phyloP scores from a whole-genome alignment of 2,329 filamentous ascomycete genomes.

The Stemphylium beticola region DNA sequence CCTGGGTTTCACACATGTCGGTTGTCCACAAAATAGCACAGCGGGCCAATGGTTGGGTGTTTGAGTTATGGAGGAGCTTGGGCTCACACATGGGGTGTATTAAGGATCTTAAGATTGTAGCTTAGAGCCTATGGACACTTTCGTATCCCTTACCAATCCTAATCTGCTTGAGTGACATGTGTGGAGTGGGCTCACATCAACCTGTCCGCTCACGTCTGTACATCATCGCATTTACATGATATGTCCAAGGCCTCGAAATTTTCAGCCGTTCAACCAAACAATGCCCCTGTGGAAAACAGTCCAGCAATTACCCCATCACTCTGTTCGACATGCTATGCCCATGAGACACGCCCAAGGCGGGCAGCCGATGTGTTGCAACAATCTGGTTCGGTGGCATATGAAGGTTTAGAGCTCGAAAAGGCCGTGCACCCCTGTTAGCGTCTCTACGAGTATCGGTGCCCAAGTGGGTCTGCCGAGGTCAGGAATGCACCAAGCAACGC shows the following conservation, averaged over 20 bases:
- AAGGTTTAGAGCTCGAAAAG: not conserved
- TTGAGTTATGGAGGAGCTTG: conserved; percentile 47
- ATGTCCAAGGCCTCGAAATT: too few relatives aligned
- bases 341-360: not conserved
- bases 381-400: not conserved
- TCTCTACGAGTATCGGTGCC: not conserved
- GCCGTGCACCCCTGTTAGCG: conserved; percentile 11
- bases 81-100: conserved; percentile 39
- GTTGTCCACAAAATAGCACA: conserved; percentile 50
- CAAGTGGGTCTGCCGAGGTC: conserved; percentile 1
- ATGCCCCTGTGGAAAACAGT: not conserved
- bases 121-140: conserved; percentile 48
- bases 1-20: conserved; percentile 42
- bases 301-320: not conserved
- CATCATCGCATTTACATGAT: not conserved
- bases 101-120: conserved; percentile 48
- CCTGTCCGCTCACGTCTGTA: not conserved
- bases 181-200: not conserved
- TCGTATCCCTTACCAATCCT: conserved; percentile 33
- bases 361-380: not conserved
- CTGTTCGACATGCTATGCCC: not conserved
- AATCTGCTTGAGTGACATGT: not conserved
- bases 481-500: conserved; percentile 6
- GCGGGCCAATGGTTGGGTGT: conserved; percentile 46
- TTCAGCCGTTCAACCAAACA: too few relatives aligned